A percentile compares a stretch with the other conserved stretches of the same genome.
phyloP scores from a whole-genome alignment of 169 alveolate species.

The Cryptosporidium ubiquitum region DNA sequence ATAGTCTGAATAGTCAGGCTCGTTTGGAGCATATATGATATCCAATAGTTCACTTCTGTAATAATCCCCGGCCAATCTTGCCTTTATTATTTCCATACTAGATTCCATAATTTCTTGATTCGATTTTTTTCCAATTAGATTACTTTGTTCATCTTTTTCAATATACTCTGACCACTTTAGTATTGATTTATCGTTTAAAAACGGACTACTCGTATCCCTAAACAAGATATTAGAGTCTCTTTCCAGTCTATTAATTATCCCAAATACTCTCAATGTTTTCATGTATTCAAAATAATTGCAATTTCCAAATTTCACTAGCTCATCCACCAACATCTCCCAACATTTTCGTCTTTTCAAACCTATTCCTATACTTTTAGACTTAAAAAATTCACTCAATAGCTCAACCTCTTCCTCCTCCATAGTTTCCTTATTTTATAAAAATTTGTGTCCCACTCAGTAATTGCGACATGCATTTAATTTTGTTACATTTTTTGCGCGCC shows the following conservation, averaged over 20 bases:
- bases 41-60: conserved; percentile 7
- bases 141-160: not conserved
- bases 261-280: not conserved
- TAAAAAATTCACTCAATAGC: conserved; percentile 6
- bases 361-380: not conserved
- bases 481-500: not conserved
- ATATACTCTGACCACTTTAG: conserved; percentile 24
- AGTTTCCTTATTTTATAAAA: not conserved
- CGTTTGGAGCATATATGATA: not conserved
- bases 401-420: conserved; percentile 34
- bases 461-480: not conserved
- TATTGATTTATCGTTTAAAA: conserved; percentile 27
- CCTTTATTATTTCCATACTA: not conserved
- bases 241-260: conserved; percentile 1
- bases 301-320: not conserved
- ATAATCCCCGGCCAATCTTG: not conserved
- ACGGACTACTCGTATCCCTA: conserved; percentile 17
- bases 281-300: not conserved
- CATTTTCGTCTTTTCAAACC: conserved; percentile 40
- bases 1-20: conserved; percentile 33
- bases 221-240: conserved; percentile 23
- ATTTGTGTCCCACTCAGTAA: not conserved
- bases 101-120: conserved; percentile 11
- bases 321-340: conserved; percentile 29
- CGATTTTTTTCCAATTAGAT: not conserved